Percentiles rank a stretch among this genome's conserved stretches.
These are phyloP conservation scores for Phytophthora pistaciae DNA, from an alignment of 352 stramenopile species.

Conservation along the genomic window DNA sequence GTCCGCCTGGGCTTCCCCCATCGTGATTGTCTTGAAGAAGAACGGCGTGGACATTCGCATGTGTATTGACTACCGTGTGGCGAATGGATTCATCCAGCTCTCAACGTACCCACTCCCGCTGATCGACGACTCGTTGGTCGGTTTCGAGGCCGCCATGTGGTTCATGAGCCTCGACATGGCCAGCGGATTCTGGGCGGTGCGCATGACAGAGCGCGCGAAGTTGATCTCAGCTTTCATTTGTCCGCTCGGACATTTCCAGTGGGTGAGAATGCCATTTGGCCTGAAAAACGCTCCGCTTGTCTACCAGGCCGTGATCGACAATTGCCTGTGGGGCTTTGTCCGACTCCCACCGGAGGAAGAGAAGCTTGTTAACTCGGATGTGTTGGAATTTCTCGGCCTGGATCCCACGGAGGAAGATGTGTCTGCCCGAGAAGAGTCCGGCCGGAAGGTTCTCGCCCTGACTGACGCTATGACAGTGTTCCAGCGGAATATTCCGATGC, in stretches of 20 bases:
- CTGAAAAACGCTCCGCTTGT: background rate
- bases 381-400: background rate
- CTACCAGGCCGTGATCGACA: background rate
- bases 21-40: conserved; percentile 8
- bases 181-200: conserved; percentile 1
- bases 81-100: conserved; percentile 1
- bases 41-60: conserved; percentile 6
- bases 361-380: background rate
- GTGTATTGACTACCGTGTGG: conserved; percentile 9
- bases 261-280: conserved; percentile 4
- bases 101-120: conserved; percentile 1
- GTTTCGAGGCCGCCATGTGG: background rate
- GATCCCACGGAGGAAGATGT: background rate
- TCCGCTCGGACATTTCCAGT: conserved; percentile 9
- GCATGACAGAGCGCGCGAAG: background rate
- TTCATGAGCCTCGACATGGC: conserved; percentile 5
- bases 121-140: conserved; percentile 8
- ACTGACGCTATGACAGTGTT: background rate
- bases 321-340: conserved; percentile 3
- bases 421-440: background rate
- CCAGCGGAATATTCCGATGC: background rate
- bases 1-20: background rate
- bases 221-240: conserved; percentile 2
- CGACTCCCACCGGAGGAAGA: background rate
- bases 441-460: background rate